A percentile compares a stretch with the other conserved stretches of the same genome.
Conservation (phyloP, 192 early-diverging fungal species). For the Coemansia sp. region DNA sequence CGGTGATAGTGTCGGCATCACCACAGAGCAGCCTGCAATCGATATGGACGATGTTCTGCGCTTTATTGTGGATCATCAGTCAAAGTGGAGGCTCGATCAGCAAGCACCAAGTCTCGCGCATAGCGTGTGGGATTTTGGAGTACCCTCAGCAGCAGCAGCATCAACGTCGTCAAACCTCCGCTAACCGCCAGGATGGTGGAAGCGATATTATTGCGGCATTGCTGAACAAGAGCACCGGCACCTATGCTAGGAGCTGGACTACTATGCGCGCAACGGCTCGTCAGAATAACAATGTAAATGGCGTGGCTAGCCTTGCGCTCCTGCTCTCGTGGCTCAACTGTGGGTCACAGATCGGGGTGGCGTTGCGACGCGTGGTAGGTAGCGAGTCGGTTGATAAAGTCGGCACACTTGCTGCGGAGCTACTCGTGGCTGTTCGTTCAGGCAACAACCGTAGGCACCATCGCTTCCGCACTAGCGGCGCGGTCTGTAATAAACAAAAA, state of each 20-base stretch:
- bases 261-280: not conserved
- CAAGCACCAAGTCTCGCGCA: conserved; percentile 49
- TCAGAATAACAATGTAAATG: not conserved
- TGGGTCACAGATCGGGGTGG: conserved; percentile 38
- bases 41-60: conserved; percentile 53
- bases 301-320: conserved; percentile 32
- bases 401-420: conserved; percentile 24
- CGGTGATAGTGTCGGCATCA: conserved; percentile 41
- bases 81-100: conserved; percentile 54
- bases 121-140: conserved; percentile 56
- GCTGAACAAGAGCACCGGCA: conserved; percentile 3
- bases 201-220: conserved; percentile 1
- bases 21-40: conserved; percentile 44
- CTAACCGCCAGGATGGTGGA: not conserved
- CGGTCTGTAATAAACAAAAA: conserved; percentile 32
- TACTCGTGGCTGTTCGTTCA: conserved; percentile 19
- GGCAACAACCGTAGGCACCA: conserved; percentile 20
- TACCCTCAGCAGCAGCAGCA: conserved; percentile 15
- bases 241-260: not conserved
- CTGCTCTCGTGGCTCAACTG: conserved; percentile 38
- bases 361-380: conserved; percentile 46
- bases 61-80: conserved; percentile 53
- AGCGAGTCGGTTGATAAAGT: conserved; percentile 44
- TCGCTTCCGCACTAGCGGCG: conserved; percentile 18
- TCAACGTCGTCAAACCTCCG: conserved; percentile 3